Base-by-base conservation (phyloP, 768 basidiomycete species). In the Mycena olivaceomarginata region DNA sequence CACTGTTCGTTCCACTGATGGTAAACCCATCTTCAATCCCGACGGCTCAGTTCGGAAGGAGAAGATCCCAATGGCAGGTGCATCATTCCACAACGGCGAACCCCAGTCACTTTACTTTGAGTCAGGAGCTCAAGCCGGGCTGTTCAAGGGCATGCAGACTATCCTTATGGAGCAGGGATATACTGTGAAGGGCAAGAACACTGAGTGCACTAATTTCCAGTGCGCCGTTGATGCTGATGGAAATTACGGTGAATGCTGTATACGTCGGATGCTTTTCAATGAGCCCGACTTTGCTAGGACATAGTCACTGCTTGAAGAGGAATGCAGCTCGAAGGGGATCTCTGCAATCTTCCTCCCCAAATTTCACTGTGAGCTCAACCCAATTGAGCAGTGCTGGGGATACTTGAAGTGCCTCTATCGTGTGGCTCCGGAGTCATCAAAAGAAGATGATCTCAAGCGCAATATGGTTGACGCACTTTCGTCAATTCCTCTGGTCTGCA, bases 61-160 rank as follows among this genome's bases (percentile, higher is more conserved):
- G 37, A 60, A 60, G 59, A 60, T 57, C n/a, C 25, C n/a, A 57
- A 57, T 57, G 56, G 25, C 56, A 3, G 56, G 56, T 18, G 56
- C n/a, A 60, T 37, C 10, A 2, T 60, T 60, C 37, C 59, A 37
- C 59, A 39, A 60, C 18, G 59, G 59, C 4, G 31, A 37, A 37
- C 37, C 59, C 2, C 79, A 82, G 70, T 65, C 59, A 0, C 73
- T 84, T 39, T 83, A 82, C 62, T 82, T 75, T 20, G 72, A 77
- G 53, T 74, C 81, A 31, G 77, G 68, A 1, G 22, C 45, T 2
- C n/a, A 76, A 2, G 69, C 82, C 40, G 80, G 83, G 5, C 67
- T 51, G 39, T 84, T 83, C 77, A 84, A 84, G 57, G 84, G 84
- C n/a, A 84, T 84, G 82, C 77, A 37, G 13, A 53, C 63, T 13